Evolutionary conservation across 257 asterid species (phyloP).

Genomic region (Buddleja alternifolia): DNA sequence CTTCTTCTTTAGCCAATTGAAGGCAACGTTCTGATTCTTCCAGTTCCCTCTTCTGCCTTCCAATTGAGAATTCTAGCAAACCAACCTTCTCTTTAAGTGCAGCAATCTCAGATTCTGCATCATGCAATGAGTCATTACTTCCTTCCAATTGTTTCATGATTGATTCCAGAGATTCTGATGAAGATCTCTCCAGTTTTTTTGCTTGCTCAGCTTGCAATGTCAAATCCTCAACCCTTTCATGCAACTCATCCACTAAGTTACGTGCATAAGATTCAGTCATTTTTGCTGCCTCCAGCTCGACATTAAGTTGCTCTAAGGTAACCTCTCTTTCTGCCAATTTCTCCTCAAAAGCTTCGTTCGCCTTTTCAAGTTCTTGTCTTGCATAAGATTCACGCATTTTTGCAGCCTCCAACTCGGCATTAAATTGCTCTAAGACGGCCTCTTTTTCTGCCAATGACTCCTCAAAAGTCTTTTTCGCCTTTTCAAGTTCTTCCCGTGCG

Average conservation of each 20-base stretch:
- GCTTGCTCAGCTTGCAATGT: slow-evolving; percentile 72
- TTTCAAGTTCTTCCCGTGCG: slow-evolving; percentile 43
- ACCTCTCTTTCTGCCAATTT: slow-evolving; percentile 49
- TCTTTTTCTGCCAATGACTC: slow-evolving; percentile 68
- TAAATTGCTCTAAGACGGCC: slow-evolving; percentile 72
- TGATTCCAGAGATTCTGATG: slow-evolving; percentile 80
- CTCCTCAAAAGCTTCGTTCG: slow-evolving; percentile 39
- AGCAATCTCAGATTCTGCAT: slow-evolving; percentile 70
- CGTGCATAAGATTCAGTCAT: slow-evolving; percentile 79
- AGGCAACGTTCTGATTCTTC: slow-evolving; percentile 70
- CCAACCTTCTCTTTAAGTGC: slow-evolving; percentile 80
- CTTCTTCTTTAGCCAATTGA: slow-evolving; percentile 64
- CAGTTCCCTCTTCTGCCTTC: slow-evolving; percentile 64
- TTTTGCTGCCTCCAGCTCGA: slow-evolving; percentile 63
- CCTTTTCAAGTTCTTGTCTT: slow-evolving; percentile 44
- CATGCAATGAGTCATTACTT: slow-evolving; percentile 71
- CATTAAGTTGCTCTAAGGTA: slow-evolving; percentile 53
- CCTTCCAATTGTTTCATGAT: slow-evolving; percentile 85
- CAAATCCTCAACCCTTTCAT: slow-evolving; percentile 61
- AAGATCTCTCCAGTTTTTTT: slow-evolving; percentile 76
- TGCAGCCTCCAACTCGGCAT: slow-evolving; percentile 76
- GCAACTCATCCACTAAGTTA: slow-evolving; percentile 75
- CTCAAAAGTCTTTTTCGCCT: slow-evolving; percentile 50
- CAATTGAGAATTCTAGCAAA: slow-evolving; percentile 66
- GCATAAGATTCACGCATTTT: slow-evolving; percentile 30